These are phyloP conservation scores for Cutaneotrichosporon mucoides DNA, from an alignment of 1,284 basidiomycete species.

Conservation along the genomic window DNA sequence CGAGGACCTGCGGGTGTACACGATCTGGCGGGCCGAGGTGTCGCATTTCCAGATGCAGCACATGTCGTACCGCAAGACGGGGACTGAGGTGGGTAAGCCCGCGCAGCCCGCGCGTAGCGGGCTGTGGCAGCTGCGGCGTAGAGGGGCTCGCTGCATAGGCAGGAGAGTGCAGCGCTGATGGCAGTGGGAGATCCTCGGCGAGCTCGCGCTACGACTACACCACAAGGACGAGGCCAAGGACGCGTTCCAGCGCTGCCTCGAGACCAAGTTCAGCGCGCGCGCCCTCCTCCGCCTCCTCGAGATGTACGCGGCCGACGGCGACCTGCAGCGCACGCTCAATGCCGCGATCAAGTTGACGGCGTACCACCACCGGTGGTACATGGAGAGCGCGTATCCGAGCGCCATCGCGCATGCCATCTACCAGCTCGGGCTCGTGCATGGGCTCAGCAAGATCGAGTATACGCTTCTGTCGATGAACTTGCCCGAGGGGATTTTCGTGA, in stretches of 20 bases:
- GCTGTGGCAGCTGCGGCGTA: too few species aligned
- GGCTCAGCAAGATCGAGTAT: constrained; percentile 89
- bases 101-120: background rate
- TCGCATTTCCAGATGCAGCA: constrained; percentile 96
- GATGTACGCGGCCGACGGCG: constrained; percentile 89
- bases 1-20: constrained; percentile 98
- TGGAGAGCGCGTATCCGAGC: constrained; percentile 82
- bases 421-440: constrained; percentile 90
- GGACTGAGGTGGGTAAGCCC: constrained; percentile 57
- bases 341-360: constrained; percentile 87
- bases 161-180: constrained; percentile 1
- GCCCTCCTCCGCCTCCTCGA: constrained; percentile 90
- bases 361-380: constrained; percentile 70
- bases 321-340: constrained; percentile 83
- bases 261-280: constrained; percentile 81
- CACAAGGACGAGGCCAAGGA: constrained; percentile 98
- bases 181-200: constrained; percentile 93
- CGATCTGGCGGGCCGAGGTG: constrained; percentile 98
- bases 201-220: constrained; percentile 83
- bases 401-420: constrained; percentile 84
- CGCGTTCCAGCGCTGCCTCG: constrained; percentile 90
- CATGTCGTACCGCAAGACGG: constrained; percentile 93
- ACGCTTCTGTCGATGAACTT: constrained; percentile 88
- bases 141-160: too few species aligned
- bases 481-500: constrained; percentile 70